Conservation (phyloP, 2,329 filamentous ascomycete species). For the Lachnellula cervina region DNA sequence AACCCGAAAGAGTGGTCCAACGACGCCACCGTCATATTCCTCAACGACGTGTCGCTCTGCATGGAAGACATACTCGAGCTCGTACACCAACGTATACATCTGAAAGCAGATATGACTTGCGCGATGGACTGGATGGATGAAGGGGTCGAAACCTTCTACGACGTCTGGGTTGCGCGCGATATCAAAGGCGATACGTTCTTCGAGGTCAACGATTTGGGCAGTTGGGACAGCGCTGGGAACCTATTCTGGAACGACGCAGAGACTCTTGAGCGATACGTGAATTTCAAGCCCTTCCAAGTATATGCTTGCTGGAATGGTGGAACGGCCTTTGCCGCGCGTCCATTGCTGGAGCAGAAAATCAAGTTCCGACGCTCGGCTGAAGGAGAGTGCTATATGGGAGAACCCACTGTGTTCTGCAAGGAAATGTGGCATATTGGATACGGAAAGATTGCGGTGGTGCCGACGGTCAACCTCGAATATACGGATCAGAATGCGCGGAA, state of each 20-base stretch:
- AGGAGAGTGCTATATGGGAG: conserved; percentile 48
- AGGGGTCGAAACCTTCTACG: conserved; percentile 46
- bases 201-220: conserved; percentile 43
- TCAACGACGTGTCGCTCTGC: conserved; percentile 51
- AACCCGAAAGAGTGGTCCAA: conserved; percentile 24
- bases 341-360: conserved; percentile 41
- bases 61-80: conserved; percentile 55
- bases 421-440: conserved; percentile 49
- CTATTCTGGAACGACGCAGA: conserved; percentile 48
- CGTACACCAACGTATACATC: conserved; percentile 41
- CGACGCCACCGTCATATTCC: conserved; percentile 44
- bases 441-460: conserved; percentile 51
- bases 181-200: conserved; percentile 53
- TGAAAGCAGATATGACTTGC: conserved; percentile 51
- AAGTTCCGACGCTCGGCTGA: conserved; percentile 40
- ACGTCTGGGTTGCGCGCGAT: conserved; percentile 50
- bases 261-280: conserved; percentile 32
- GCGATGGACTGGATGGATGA: conserved; percentile 53
- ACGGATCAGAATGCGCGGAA: conserved; percentile 39
- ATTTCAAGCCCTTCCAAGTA: conserved; percentile 50
- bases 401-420: conserved; percentile 52
- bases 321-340: conserved; percentile 42
- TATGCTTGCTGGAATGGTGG: conserved; percentile 60
- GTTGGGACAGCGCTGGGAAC: conserved; percentile 45
- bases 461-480: conserved; percentile 52